Base-by-base conservation (phyloP, 306 rosid genomes). In the Malus sylvestris region DNA sequence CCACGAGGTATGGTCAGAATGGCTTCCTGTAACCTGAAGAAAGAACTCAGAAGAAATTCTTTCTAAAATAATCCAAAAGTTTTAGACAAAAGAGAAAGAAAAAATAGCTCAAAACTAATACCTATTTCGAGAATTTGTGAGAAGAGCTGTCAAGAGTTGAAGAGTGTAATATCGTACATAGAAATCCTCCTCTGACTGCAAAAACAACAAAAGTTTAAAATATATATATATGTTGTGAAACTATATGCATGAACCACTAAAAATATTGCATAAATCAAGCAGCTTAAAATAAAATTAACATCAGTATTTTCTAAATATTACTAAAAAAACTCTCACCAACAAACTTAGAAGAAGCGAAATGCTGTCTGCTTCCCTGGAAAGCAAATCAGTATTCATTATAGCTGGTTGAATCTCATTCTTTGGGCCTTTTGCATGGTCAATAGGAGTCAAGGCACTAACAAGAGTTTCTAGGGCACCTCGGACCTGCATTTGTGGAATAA, bases 401-500 rank as follows among this genome's bases (percentile, higher is more conserved):
- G 90, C 96, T 57, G 98, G 97, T 66, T 91, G 91, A 78, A 91
- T 93, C 85, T 90, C 91, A 78, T 87, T 92, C 81, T 83, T 86
- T 71, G 88, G 84, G 42, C 77, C 87, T 86, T 90, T 93, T 61
- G 77, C 85, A 80, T 88, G 94, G 79, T 83, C 89, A 60, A 93
- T 84, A 66, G 96, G 97, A 72, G 97, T 91, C 84, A 93, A 79
- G 8, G 98, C 98, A 85, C 91, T 73, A 44, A 91, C 90, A 80
- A 93, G 90, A 81, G 98, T 90, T 86, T 91, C 98, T 71, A 91
- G 84, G 64, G 97, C 89, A 78, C 98, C 98, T 78, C 97, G 96
- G 75, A 93, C 89, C 98, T 93, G 85, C 62, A 79, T 51, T 38
- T 55, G 80, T 59, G 25, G 73, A 73, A 67, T 32, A 45, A 67